Evolutionary conservation across 2,329 filamentous ascomycete genomes (phyloP).

Genomic region (Cladophialophora immunda): DNA sequence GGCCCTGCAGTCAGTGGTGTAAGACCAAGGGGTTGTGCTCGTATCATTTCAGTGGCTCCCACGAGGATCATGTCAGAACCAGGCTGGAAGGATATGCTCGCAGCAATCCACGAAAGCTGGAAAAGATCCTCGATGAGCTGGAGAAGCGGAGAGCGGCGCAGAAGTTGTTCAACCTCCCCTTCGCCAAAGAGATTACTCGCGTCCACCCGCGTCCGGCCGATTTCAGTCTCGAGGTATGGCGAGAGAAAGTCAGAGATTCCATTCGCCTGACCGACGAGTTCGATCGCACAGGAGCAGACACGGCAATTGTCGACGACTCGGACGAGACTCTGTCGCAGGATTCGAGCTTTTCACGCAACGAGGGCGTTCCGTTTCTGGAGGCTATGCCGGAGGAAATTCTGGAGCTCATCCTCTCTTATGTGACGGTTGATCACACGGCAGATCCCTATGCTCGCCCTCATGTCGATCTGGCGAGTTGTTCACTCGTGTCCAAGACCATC

Average conservation of each 20-base stretch:
- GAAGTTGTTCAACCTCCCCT: slow-evolving; percentile 36
- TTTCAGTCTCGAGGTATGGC: slow-evolving; percentile 39
- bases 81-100: slow-evolving; percentile 38
- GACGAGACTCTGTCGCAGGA: slow-evolving; percentile 29
- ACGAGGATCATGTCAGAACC: slow-evolving; percentile 36
- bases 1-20: slow-evolving; percentile 40
- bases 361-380: slow-evolving; percentile 29
- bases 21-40: slow-evolving; percentile 39
- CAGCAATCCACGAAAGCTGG: slow-evolving; percentile 36
- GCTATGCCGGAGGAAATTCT: slow-evolving; percentile 43
- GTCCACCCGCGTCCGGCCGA: slow-evolving; percentile 31
- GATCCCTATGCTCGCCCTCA: slow-evolving; percentile 80
- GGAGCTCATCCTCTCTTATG: slow-evolving; percentile 78
- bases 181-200: slow-evolving; percentile 34
- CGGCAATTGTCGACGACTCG: slow-evolving; percentile 33
- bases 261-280: slow-evolving; percentile 23
- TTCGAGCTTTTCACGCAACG: neutral
- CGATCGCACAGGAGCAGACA: slow-evolving; percentile 24
- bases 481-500: slow-evolving; percentile 77
- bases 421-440: slow-evolving; percentile 77
- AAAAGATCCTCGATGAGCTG: slow-evolving; percentile 39
- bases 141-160: slow-evolving; percentile 39
- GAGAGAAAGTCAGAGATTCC: slow-evolving; percentile 36
- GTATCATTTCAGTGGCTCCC: slow-evolving; percentile 34
- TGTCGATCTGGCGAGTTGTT: slow-evolving; percentile 77